Percentiles rank a stretch among this genome's conserved stretches.
Conservation (phyloP, 495 filamentous ascomycete species). For the Hypoxylon rickii region DNA sequence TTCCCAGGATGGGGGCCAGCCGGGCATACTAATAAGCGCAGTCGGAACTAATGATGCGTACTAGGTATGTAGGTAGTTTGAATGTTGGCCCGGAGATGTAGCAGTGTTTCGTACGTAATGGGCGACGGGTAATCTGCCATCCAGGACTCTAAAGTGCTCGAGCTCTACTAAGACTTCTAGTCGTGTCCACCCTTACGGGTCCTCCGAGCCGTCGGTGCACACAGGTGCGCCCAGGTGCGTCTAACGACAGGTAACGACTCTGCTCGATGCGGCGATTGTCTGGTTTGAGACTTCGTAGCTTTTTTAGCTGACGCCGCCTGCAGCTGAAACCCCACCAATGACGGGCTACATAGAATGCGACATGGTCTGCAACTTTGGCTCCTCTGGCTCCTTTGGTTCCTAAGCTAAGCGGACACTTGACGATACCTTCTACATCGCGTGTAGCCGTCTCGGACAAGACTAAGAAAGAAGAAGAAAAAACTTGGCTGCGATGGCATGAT, state of each 20-base stretch:
- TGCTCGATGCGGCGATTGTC: neutral
- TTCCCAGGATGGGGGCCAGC: neutral
- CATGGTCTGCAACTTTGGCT: too few relatives aligned
- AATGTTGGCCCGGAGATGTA: neutral
- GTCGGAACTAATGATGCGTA: neutral
- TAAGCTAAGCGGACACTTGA: neutral
- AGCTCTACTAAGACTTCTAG: slow-evolving; percentile 1
- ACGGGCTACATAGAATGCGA: neutral
- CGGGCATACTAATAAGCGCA: neutral
- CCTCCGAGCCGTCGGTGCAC: slow-evolving; percentile 3
- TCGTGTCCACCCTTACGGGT: neutral
- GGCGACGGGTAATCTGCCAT: neutral
- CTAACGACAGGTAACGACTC: slow-evolving; percentile 6
- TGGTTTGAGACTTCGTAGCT: slow-evolving; percentile 13
- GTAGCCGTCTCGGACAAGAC: too few relatives aligned
- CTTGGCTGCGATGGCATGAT: too few relatives aligned
- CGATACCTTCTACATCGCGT: too few relatives aligned
- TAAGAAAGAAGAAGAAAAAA: too few relatives aligned
- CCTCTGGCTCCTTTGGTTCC: too few relatives aligned
- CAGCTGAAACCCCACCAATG: slow-evolving; percentile 13
- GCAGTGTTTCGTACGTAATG: neutral
- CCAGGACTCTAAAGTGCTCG: neutral
- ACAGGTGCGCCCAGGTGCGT: neutral
- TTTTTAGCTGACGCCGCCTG: slow-evolving; percentile 24
- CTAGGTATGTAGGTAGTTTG: too few relatives aligned